These are phyloP conservation scores for Hypocreales sp. DNA, from an alignment of 2,329 filamentous ascomycete genomes.

Conservation along the genomic window DNA sequence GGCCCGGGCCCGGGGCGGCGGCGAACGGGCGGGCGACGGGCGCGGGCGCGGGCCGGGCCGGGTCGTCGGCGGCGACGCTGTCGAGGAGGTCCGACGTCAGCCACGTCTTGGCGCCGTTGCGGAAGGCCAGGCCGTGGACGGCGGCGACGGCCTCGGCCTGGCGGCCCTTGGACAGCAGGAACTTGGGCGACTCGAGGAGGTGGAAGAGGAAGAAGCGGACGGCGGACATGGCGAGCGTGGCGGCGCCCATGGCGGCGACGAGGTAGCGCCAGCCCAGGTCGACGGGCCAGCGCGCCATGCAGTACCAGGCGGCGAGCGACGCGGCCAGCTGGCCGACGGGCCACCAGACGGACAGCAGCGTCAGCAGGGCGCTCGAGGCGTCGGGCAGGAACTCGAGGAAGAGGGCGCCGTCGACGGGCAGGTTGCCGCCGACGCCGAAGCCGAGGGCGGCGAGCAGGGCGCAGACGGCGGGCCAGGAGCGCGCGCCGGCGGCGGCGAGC, in stretches of 20 bases:
- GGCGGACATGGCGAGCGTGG: constrained; percentile 65
- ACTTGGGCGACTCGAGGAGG: constrained; percentile 77
- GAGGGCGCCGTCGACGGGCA: constrained; percentile 64
- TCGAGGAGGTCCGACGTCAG: constrained; percentile 56
- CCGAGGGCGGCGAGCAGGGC: constrained; percentile 45
- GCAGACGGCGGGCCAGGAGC: constrained; percentile 51
- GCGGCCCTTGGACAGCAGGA: constrained; percentile 58
- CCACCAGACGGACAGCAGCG: constrained; percentile 77
- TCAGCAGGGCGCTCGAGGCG: constrained; percentile 57
- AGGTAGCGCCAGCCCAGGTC: constrained; percentile 68
- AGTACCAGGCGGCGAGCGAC: constrained; percentile 59
- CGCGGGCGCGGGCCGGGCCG: constrained; percentile 12
- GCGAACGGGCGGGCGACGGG: constrained; percentile 5
- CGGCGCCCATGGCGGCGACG: constrained; percentile 51
- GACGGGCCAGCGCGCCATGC: constrained; percentile 51
- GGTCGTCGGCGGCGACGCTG: constrained; percentile 30
- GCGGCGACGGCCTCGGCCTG: constrained; percentile 68
- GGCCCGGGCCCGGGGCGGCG: constrained; percentile 12
- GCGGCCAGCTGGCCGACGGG: constrained; percentile 65
- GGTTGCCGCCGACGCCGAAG: constrained; percentile 58
- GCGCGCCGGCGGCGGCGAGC: constrained; percentile 49
- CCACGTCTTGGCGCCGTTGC: constrained; percentile 58
- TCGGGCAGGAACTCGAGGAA: constrained; percentile 76
- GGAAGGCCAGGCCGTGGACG: constrained; percentile 61
- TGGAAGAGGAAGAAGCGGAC: constrained; percentile 68